Evolutionary conservation across 257 asterid genomes (phyloP), one percentile per base, ranked within the genome.

Genomic region (Haberlea rhodopensis): DNA sequence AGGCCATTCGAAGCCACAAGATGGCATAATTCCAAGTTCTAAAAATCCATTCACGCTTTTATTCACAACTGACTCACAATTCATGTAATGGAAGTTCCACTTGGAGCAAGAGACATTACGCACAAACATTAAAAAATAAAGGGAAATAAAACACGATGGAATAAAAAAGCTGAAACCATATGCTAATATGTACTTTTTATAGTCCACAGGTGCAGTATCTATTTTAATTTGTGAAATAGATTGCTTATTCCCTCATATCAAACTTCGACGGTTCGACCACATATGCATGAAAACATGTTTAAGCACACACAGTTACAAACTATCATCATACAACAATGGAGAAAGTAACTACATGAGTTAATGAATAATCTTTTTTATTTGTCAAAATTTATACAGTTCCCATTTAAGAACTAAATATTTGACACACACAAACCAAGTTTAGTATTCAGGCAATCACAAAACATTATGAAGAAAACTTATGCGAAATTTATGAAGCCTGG

Each of bases 331-430:
- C 46, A 66, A 0, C 25, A 63, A 18, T 66, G 21, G 18, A 66
- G 27, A 20, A n/a, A 10, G 22, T 23, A 22, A 31, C 24, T 46
- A n/a, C 57, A 48, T 10, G 26, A 10, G 15, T 5, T 23, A 5
- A 5, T 2, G 20, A 23, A 23, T 15, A 18, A 49, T 55, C 29
- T 18, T 8, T 24, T 25, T 16, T n/a, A n/a, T 16, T 16, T 54
- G 20, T 62, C 51, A n/a, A n/a, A 27, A 54, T 53, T 54, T 28
- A 34, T 54, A 26, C 62, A 66, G n/a, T n/a, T n/a, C n/a, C n/a
- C n/a, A 34, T 53, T 34, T 27, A 11, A 57, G 2, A 61, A 2
- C 13, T 32, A 32, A 1, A 32, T 9, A 9, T 61, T 61, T 40
- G 23, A 61, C n/a, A 37, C 2, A 0, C 10, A 28, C 8, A 29